phyloP scores from a whole-genome alignment of 495 filamentous ascomycete species.

The Penicillium roqueforti region DNA sequence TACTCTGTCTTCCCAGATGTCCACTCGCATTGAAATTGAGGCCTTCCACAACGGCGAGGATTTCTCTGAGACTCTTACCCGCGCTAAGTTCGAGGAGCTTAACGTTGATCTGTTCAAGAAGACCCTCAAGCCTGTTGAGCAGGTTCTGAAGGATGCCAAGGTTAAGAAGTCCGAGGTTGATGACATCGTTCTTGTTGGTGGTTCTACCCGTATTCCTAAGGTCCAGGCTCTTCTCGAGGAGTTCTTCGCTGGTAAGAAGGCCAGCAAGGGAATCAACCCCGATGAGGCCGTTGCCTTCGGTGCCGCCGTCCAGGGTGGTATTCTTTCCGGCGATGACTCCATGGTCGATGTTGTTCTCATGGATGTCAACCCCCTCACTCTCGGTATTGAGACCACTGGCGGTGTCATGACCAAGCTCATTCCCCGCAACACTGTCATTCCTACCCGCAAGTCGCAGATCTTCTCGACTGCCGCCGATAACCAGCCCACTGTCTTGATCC shows the following conservation, averaged over 20 bases:
- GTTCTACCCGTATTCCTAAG: slow-evolving; percentile 96
- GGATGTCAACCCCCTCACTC: slow-evolving; percentile 97
- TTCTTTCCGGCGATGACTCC: slow-evolving; percentile 81
- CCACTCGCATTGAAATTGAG: slow-evolving; percentile 96
- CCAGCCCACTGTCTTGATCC: slow-evolving; percentile 95
- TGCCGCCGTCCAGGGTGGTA: slow-evolving; percentile 95
- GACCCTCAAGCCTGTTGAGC: slow-evolving; percentile 98
- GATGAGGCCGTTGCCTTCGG: slow-evolving; percentile 98
- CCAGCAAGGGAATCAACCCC: slow-evolving; percentile 97
- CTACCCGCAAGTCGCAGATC: slow-evolving; percentile 94
- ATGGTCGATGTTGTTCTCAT: slow-evolving; percentile 80
- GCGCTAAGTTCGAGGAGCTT: slow-evolving; percentile 98
- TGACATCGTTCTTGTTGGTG: slow-evolving; percentile 88
- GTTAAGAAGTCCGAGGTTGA: slow-evolving; percentile 81
- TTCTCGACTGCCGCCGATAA: slow-evolving; percentile 98
- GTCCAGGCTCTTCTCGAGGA: slow-evolving; percentile 92
- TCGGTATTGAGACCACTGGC: slow-evolving; percentile 97
- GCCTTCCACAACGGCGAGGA: slow-evolving; percentile 95
- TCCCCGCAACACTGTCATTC: slow-evolving; percentile 90
- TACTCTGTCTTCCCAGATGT: slow-evolving; percentile 97
- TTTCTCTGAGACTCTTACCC: slow-evolving; percentile 96
- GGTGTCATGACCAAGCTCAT: slow-evolving; percentile 99
- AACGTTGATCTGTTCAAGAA: slow-evolving; percentile 99
- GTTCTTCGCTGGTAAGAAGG: slow-evolving; percentile 90
- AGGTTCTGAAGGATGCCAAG: slow-evolving; percentile 91